phyloP scores from a whole-genome alignment of 1,284 basidiomycete species.

The Kalmanozyma brasiliensis region DNA sequence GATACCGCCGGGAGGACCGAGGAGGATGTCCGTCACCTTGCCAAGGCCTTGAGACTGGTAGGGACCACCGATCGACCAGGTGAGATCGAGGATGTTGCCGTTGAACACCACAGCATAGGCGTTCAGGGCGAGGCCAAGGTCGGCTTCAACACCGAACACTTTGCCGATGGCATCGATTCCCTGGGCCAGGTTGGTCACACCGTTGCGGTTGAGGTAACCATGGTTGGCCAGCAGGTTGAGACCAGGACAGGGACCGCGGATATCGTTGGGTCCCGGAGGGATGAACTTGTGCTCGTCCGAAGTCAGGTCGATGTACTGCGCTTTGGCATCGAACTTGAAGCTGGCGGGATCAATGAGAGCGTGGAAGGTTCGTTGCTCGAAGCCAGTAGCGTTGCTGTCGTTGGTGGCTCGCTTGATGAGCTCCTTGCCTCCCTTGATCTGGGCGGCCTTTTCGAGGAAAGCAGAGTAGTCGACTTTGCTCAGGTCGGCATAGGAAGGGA shows the following conservation, averaged over 20 bases:
- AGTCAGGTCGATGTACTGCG: conserved; percentile 46
- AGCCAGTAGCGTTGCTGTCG: conserved; percentile 14
- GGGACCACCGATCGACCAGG: conserved; percentile 57
- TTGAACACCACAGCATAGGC: conserved; percentile 58
- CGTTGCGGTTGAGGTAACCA: conserved; percentile 53
- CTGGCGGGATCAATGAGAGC: conserved; percentile 46
- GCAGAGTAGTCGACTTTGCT: conserved; percentile 32
- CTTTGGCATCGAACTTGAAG: conserved; percentile 50
- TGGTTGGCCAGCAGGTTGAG: conserved; percentile 56
- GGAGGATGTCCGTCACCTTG: conserved; percentile 32
- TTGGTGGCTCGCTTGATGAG: conserved; percentile 13
- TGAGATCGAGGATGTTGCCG: conserved; percentile 53
- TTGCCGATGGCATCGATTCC: conserved; percentile 50
- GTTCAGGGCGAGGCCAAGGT: conserved; percentile 43
- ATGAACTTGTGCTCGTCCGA: conserved; percentile 56
- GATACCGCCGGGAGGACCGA: conserved; percentile 49
- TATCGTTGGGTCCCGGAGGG: conserved; percentile 49
- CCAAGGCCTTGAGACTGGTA: conserved; percentile 40
- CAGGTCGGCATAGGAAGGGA: conserved; percentile 35
- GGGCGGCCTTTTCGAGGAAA: conserved; percentile 36
- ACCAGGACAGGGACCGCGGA: conserved; percentile 57
- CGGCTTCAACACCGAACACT: conserved; percentile 49
- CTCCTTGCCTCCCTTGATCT: conserved; percentile 37
- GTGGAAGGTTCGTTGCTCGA: conserved; percentile 32
- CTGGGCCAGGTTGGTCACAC: conserved; percentile 46